These are phyloP conservation scores for Isabelozyma rhagii DNA, from an alignment of 805 yeast species.

Conservation along the genomic window DNA sequence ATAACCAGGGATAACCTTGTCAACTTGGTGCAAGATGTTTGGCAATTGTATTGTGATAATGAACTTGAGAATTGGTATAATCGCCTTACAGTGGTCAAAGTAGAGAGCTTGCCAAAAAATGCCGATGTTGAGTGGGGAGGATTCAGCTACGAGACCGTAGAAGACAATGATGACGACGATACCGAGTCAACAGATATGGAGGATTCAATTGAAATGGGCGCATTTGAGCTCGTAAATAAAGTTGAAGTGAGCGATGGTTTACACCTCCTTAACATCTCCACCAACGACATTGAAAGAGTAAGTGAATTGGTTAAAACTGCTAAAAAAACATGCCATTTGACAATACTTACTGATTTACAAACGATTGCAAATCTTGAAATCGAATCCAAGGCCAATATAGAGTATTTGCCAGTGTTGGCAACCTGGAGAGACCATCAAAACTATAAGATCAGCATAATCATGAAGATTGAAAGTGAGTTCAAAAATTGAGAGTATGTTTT, in stretches of 20 bases:
- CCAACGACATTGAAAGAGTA: constrained; percentile 8
- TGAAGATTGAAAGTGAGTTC: not conserved
- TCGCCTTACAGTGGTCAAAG: constrained; percentile 51
- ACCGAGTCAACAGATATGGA: not conserved
- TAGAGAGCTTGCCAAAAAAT: constrained; percentile 56
- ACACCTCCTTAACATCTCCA: constrained; percentile 8
- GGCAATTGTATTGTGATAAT: constrained; percentile 41
- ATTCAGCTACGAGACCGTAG: constrained; percentile 41
- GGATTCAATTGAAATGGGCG: not conserved
- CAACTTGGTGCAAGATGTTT: constrained; percentile 31
- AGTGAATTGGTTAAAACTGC: constrained; percentile 4
- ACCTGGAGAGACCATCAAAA: not conserved
- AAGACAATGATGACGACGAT: constrained; percentile 39
- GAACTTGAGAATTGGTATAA: constrained; percentile 14
- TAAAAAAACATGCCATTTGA: constrained; percentile 3
- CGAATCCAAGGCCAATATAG: not conserved
- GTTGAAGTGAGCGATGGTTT: not conserved
- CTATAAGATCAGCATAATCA: not conserved
- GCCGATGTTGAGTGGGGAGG: constrained; percentile 81
- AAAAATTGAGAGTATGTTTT: no score
- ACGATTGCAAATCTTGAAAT: not conserved
- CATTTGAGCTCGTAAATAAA: not conserved
- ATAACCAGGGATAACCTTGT: constrained; percentile 35
- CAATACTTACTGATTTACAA: constrained; percentile 5
- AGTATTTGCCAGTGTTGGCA: constrained; percentile 2